Conservation (phyloP, 176 grass and related monocot genomes). For the Triticum aestivum region DNA sequence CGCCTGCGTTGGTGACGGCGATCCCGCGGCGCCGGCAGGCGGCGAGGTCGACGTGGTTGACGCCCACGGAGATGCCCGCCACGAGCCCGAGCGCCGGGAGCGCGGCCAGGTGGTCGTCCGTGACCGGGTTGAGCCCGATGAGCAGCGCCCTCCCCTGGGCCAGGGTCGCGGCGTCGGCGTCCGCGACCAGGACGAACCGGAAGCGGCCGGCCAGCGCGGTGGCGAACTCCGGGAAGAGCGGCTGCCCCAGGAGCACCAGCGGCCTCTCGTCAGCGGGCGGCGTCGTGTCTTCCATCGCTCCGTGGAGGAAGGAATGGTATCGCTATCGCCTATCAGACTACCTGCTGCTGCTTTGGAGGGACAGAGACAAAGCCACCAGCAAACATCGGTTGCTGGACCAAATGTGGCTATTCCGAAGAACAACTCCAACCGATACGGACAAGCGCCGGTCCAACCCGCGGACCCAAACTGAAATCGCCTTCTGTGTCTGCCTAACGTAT, state of each 20-base stretch:
- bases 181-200: background rate
- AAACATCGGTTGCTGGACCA: too few species aligned
- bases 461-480: too few species aligned
- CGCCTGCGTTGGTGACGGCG: constrained; percentile 48
- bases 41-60: constrained; percentile 59
- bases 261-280: background rate
- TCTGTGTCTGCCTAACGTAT: too few species aligned
- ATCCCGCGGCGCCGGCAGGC: constrained; percentile 45
- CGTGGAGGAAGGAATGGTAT: background rate
- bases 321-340: too few species aligned
- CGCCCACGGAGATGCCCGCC: constrained; percentile 27
- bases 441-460: too few species aligned
- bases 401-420: too few species aligned
- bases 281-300: background rate
- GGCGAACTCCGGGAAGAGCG: background rate
- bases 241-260: constrained; percentile 26
- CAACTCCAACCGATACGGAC: too few species aligned
- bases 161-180: background rate
- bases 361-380: background rate
- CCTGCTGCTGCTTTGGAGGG: background rate
- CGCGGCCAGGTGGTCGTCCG: constrained; percentile 21
- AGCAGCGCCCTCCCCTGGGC: constrained; percentile 1
- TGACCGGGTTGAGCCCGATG: background rate
- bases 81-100: constrained; percentile 48
- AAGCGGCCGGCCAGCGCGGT: constrained; percentile 14